A percentile compares a stretch with the other conserved stretches of the same genome.
phyloP scores from a whole-genome alignment of 345 rosid species.

The Ceriops tagal region DNA sequence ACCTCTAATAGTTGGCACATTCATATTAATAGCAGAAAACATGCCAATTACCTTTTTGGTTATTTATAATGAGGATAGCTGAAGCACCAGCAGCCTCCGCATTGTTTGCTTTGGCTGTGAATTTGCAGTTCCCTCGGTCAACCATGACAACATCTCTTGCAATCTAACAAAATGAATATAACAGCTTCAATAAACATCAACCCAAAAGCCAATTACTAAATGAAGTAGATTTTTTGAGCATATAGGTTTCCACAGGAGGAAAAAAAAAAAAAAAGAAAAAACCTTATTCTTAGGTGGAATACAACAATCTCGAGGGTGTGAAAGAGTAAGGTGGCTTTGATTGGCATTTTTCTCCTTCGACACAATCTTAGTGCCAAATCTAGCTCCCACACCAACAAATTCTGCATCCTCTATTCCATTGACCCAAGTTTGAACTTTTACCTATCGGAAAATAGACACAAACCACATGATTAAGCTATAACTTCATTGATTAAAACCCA shows the following conservation, averaged over 20 bases:
- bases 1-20: neutral
- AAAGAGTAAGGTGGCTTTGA: constrained; percentile 58
- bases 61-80: constrained; percentile 85
- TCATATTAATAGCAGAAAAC: constrained; percentile 5
- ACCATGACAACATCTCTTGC: constrained; percentile 79
- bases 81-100: constrained; percentile 93
- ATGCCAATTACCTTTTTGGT: constrained; percentile 61
- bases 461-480: too few relatives aligned
- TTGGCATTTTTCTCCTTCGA: constrained; percentile 95
- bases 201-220: neutral
- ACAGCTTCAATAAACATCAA: constrained; percentile 12
- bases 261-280: neutral
- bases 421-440: constrained; percentile 97
- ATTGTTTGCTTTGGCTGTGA: constrained; percentile 80
- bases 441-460: constrained; percentile 38
- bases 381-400: constrained; percentile 96
- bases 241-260: neutral
- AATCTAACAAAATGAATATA: constrained; percentile 45
- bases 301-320: constrained; percentile 91
- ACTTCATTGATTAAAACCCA: neutral
- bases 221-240: neutral
- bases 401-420: constrained; percentile 69
- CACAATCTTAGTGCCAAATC: constrained; percentile 79
- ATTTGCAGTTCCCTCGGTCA: constrained; percentile 83
- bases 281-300: constrained; percentile 67